A percentile compares a stretch with the other conserved stretches of the same genome.
Evolutionary conservation across 192 early-diverging fungal species (phyloP).

Genomic region (Mortierella claussenii): DNA sequence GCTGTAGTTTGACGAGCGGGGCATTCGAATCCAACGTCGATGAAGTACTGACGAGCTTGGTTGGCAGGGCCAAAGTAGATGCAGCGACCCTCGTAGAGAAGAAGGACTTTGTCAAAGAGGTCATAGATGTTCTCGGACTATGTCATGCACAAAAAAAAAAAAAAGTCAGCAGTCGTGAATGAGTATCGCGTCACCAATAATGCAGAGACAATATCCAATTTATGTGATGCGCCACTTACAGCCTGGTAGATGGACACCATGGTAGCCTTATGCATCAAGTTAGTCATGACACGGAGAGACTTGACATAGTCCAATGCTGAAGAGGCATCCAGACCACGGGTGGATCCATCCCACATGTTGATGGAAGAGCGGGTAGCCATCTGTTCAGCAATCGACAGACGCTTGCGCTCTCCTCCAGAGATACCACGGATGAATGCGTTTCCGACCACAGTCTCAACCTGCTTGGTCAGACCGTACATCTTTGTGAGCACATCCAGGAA

Average conservation of each 20-base stretch:
- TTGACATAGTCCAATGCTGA: slow-evolving; percentile 86
- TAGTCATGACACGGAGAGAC: slow-evolving; percentile 78
- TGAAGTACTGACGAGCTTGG: slow-evolving; percentile 71
- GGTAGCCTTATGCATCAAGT: slow-evolving; percentile 73
- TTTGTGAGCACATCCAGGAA: slow-evolving; percentile 67
- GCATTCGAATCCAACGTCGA: slow-evolving; percentile 68
- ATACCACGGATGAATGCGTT: slow-evolving; percentile 81
- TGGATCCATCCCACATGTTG: slow-evolving; percentile 78
- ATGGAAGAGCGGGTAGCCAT: slow-evolving; percentile 66
- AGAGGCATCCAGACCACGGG: slow-evolving; percentile 84
- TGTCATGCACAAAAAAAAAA: not conserved
- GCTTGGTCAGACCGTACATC: slow-evolving; percentile 71
- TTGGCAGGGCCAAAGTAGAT: slow-evolving; percentile 74
- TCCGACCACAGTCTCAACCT: slow-evolving; percentile 76
- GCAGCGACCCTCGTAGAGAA: slow-evolving; percentile 74
- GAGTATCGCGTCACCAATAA: too few relatives aligned
- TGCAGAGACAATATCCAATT: too few relatives aligned
- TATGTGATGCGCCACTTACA: too few relatives aligned
- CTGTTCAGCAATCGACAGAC: slow-evolving; percentile 81
- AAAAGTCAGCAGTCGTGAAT: too few relatives aligned
- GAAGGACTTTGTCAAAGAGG: slow-evolving; percentile 76
- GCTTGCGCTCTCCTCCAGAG: slow-evolving; percentile 82
- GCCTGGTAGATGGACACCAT: slow-evolving; percentile 78
- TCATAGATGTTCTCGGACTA: slow-evolving; percentile 78
- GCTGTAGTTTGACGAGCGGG: slow-evolving; percentile 75